Percentiles rank a stretch among this genome's conserved stretches.
These are phyloP conservation scores for Zopfia rhizophila DNA, from an alignment of 2,329 filamentous ascomycete species.

Conservation along the genomic window DNA sequence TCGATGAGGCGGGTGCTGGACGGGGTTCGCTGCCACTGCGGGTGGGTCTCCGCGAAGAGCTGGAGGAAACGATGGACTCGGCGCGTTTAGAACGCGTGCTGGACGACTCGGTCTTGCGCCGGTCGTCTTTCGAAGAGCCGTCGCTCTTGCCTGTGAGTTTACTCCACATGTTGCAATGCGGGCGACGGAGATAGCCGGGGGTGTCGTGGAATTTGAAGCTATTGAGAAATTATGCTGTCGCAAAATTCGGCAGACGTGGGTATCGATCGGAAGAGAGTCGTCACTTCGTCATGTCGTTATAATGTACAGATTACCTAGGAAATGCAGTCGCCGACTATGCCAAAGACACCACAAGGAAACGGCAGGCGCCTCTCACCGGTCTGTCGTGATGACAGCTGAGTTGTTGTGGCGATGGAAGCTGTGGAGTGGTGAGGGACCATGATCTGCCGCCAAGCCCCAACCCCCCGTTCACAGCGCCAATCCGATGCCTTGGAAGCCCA, in stretches of 20 bases:
- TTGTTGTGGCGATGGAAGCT: slow-evolving; percentile 31
- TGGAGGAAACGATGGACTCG: slow-evolving; percentile 49
- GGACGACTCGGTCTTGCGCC: slow-evolving; percentile 32
- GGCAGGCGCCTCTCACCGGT: slow-evolving; percentile 25
- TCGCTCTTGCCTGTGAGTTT: slow-evolving; percentile 51
- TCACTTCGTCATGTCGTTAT: slow-evolving; percentile 42
- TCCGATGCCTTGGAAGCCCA: not conserved
- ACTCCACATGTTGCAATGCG: slow-evolving; percentile 48
- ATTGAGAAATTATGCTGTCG: slow-evolving; percentile 27
- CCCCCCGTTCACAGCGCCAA: not conserved
- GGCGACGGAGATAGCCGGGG: slow-evolving; percentile 13
- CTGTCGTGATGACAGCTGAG: slow-evolving; percentile 38
- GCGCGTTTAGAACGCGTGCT: slow-evolving; percentile 39
- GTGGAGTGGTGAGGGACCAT: not conserved
- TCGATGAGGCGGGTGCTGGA: slow-evolving; percentile 18
- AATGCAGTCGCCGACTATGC: slow-evolving; percentile 26
- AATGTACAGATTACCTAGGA: slow-evolving; percentile 26
- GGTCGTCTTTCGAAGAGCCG: slow-evolving; percentile 44
- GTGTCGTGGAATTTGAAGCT: slow-evolving; percentile 16
- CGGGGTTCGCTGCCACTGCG: slow-evolving; percentile 29
- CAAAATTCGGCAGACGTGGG: slow-evolving; percentile 24
- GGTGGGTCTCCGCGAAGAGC: slow-evolving; percentile 45
- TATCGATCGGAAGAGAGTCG: slow-evolving; percentile 34
- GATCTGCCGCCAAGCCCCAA: slow-evolving; percentile 5
- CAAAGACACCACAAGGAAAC: slow-evolving; percentile 19